A percentile compares a stretch with the other conserved stretches of the same genome.
phyloP scores from a whole-genome alignment of 768 basidiomycete genomes.

The Austroboletus festivus region DNA sequence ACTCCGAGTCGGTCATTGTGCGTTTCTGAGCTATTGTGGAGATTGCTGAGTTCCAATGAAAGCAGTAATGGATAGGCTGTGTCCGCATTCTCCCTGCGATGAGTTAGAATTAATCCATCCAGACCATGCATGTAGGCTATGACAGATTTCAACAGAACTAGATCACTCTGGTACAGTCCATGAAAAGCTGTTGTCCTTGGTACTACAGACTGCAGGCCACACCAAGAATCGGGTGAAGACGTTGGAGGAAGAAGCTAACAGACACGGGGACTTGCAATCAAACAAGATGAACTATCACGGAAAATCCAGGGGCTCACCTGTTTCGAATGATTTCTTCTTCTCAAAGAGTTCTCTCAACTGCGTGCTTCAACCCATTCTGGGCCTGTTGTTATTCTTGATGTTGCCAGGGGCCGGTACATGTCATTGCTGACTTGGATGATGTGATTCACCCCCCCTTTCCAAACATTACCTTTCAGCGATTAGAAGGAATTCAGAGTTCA shows the following conservation, averaged over 20 bases:
- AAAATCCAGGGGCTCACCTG: not conserved
- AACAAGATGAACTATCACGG: not conserved
- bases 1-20: too few relatives aligned
- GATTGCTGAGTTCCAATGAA: too few relatives aligned
- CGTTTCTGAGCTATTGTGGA: too few relatives aligned
- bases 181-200: too few relatives aligned
- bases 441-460: conserved; percentile 1
- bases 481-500: not conserved
- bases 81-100: not conserved
- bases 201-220: too few relatives aligned
- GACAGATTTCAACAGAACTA: not conserved
- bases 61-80: too few relatives aligned
- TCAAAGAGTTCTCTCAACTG: not conserved
- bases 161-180: not conserved
- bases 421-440: not conserved
- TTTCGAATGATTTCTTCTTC: not conserved
- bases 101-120: not conserved
- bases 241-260: not conserved
- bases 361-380: not conserved
- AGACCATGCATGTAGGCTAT: not conserved
- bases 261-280: not conserved
- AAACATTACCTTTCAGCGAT: not conserved
- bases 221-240: not conserved
- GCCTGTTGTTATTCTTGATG: not conserved
- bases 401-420: not conserved